Evolutionary conservation across 2,329 filamentous ascomycete genomes (phyloP), one percentile per base, ranked within the genome.

Genomic region (Lachnellula occidentalis): DNA sequence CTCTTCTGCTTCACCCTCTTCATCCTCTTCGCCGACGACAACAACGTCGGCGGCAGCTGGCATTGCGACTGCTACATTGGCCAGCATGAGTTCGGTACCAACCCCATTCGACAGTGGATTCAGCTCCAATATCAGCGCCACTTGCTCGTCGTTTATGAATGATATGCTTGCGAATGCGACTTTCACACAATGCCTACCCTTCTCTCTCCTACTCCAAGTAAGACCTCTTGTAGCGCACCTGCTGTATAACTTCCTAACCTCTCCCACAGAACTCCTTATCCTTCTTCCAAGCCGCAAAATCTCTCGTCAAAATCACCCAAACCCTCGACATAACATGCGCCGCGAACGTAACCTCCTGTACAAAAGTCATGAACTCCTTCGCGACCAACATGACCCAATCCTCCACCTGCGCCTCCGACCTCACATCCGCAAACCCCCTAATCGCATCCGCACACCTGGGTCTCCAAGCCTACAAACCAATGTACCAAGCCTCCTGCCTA

Each of bases 201-300:
- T 96, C 54, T 96, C 92, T 1, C 77, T 96, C 64, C 80, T 97
- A 60, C 76, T 97, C 9, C 83, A 88, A 76, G 88, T 89, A 73
- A 67, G 80, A 67, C 9, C n/a, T 15, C 15, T 15, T 15, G 4
- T 14, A 14, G 5, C 5, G 4, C 11, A 48, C 14, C 27, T 21
- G 42, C 46, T 12, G n/a, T 19, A 9, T 36, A 14, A 14, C 17
- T 11, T 27, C 17, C 53, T 56, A 51, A 55, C 45, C 41, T 37
- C 24, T 22, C 37, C 14, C 9, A 19, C 45, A 95, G 84, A 90
- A 88, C 58, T 96, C 92, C 9, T 81, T 79, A 50, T 83, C 83
- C 41, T 96, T 96, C 74, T 97, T 97, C 75, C 76, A 90, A 53
- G 85, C 86, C 17, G 79, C 86, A 58, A 86, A 82, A 66, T 87